Evolutionary conservation across 495 filamentous ascomycete genomes (phyloP).

Genomic region (Xylaria sp.): DNA sequence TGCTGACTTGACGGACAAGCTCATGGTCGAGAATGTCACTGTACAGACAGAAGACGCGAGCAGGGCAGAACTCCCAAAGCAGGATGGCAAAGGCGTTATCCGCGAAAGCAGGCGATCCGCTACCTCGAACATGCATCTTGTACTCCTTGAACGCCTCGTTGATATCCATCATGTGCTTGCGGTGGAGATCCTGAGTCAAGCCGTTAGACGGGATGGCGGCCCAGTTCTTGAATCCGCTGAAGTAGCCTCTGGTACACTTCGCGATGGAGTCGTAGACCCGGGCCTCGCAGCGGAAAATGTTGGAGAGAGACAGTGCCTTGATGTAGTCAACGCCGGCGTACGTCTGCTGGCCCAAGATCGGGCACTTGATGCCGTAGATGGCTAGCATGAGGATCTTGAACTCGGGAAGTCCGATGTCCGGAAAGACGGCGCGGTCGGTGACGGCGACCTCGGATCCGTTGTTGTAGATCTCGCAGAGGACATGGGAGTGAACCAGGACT

Average conservation of each 20-base stretch:
- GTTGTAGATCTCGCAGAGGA: constrained; percentile 1
- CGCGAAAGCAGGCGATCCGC: not conserved
- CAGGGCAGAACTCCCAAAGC: constrained; percentile 6
- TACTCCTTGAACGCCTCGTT: not conserved
- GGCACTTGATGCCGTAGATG: not conserved
- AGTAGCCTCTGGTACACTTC: not conserved
- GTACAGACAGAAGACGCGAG: not conserved
- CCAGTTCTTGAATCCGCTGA: constrained; percentile 1
- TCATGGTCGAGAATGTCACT: not conserved
- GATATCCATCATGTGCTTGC: not conserved
- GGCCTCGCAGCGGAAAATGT: not conserved
- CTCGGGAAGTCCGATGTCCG: not conserved
- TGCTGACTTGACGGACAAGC: not conserved
- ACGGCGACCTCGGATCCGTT: not conserved
- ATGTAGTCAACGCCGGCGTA: constrained; percentile 7
- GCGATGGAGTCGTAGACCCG: not conserved
- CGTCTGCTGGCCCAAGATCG: not conserved
- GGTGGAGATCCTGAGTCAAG: not conserved
- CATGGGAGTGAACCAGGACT: not conserved
- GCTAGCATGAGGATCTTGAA: constrained; percentile 8
- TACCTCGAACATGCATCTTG: not conserved
- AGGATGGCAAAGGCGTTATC: constrained; percentile 10
- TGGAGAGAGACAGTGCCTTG: not conserved
- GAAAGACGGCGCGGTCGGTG: not conserved
- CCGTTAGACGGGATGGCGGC: not conserved